Conservation (phyloP, 441 rosid genomes). For the Syzygium syzygioides region DNA sequence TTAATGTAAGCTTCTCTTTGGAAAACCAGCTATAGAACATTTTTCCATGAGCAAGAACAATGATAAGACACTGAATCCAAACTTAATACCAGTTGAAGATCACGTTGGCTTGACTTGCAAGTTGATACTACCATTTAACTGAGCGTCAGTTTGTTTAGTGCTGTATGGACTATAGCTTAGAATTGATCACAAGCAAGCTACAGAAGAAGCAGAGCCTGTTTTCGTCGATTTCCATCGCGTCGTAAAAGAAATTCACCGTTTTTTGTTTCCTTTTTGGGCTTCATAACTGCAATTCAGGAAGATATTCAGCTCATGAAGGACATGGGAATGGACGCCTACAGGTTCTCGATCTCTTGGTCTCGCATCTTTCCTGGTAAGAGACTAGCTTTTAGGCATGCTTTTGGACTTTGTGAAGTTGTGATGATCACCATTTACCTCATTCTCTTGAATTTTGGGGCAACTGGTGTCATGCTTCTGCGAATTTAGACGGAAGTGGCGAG, state of each 20-base stretch:
- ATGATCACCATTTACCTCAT: neutral
- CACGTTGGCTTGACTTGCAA: neutral
- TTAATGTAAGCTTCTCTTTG: slow-evolving; percentile 29
- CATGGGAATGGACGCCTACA: slow-evolving; percentile 70
- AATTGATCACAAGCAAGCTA: no score
- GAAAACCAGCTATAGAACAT: neutral
- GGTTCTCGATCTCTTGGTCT: slow-evolving; percentile 69
- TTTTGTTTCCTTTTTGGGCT: neutral
- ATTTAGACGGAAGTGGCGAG: slow-evolving; percentile 66
- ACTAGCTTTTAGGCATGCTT: neutral
- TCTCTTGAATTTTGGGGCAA: neutral
- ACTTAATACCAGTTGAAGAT: neutral
- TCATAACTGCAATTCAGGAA: slow-evolving; percentile 29
- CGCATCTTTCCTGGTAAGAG: slow-evolving; percentile 62
- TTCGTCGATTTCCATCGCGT: no score
- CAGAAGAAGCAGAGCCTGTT: no score
- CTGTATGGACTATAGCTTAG: no score
- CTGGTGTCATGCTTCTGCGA: neutral
- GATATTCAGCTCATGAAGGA: slow-evolving; percentile 70
- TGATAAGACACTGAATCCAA: neutral
- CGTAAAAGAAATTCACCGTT: neutral
- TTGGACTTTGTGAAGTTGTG: neutral
- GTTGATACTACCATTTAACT: neutral
- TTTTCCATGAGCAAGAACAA: neutral
- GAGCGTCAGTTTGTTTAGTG: neutral